These are phyloP conservation scores for Coemansia sp. DNA, from an alignment of 192 early-diverging fungal species.

Conservation along the genomic window DNA sequence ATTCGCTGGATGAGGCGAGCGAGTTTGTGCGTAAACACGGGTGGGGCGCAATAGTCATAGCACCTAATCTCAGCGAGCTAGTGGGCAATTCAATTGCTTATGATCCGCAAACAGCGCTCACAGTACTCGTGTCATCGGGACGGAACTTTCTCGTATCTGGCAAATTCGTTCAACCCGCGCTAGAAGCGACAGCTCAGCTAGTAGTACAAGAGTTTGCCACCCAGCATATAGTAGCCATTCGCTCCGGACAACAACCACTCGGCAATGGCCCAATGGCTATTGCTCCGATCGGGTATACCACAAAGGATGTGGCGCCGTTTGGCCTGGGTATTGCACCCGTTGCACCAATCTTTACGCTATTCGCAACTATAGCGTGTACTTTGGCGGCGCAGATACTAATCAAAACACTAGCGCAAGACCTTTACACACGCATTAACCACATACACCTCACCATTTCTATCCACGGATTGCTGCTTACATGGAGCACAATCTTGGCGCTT, in stretches of 20 bases:
- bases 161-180: slow-evolving; percentile 3
- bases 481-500: slow-evolving; percentile 9
- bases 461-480: not conserved
- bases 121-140: slow-evolving; percentile 4
- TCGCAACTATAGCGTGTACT: slow-evolving; percentile 4
- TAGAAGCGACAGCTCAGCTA: slow-evolving; percentile 5
- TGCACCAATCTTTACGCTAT: slow-evolving; percentile 6
- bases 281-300: slow-evolving; percentile 4
- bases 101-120: not conserved
- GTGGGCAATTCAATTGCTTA: not conserved
- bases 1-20: not conserved
- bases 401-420: slow-evolving; percentile 1
- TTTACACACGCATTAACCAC: not conserved
- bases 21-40: slow-evolving; percentile 11
- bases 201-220: not conserved
- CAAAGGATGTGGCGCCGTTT: slow-evolving; percentile 9
- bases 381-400: slow-evolving; percentile 5
- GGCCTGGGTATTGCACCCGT: slow-evolving; percentile 12
- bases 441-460: not conserved
- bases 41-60: slow-evolving; percentile 21
- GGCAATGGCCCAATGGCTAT: not conserved
- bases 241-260: not conserved
- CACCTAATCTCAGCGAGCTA: not conserved
- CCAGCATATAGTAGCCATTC: not conserved
- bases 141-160: not conserved